These are phyloP conservation scores for Panus rudis DNA, from an alignment of 768 basidiomycete species.

Conservation along the genomic window DNA sequence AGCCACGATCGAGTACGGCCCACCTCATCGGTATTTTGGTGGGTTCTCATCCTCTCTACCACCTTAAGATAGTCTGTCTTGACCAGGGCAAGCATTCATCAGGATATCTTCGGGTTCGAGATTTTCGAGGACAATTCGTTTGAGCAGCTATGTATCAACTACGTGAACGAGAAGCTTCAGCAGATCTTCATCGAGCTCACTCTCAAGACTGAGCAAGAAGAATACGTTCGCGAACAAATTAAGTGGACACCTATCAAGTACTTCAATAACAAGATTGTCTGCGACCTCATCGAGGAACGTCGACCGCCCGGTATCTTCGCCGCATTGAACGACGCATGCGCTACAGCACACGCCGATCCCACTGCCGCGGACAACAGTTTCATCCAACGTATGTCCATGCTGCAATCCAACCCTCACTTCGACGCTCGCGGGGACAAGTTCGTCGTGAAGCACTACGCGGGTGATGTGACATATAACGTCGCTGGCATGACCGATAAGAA, in stretches of 20 bases:
- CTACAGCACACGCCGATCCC: slow-evolving; percentile 97
- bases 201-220: slow-evolving; percentile 98
- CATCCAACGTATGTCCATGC: slow-evolving; percentile 77
- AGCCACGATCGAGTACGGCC: slow-evolving; percentile 61
- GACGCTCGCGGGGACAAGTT: slow-evolving; percentile 93
- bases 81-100: slow-evolving; percentile 3
- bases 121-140: slow-evolving; percentile 98
- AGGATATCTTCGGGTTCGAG: slow-evolving; percentile 99
- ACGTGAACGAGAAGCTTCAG: slow-evolving; percentile 99
- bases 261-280: slow-evolving; percentile 97
- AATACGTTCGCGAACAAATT: slow-evolving; percentile 97
- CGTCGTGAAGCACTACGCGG: slow-evolving; percentile 93
- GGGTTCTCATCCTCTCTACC: slow-evolving; percentile 17
- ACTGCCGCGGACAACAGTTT: slow-evolving; percentile 95
- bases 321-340: slow-evolving; percentile 97
- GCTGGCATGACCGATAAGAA: slow-evolving; percentile 99
- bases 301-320: slow-evolving; percentile 97
- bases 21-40: slow-evolving; percentile 93
- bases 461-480: slow-evolving; percentile 97
- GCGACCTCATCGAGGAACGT: slow-evolving; percentile 94
- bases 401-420: slow-evolving; percentile 87
- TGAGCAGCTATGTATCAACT: slow-evolving; percentile 99
- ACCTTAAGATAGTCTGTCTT: background rate
- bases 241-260: slow-evolving; percentile 99
- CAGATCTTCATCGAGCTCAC: slow-evolving; percentile 99